These are phyloP conservation scores for Angophora floribunda DNA, from an alignment of 345 rosid genomes.

Conservation along the genomic window DNA sequence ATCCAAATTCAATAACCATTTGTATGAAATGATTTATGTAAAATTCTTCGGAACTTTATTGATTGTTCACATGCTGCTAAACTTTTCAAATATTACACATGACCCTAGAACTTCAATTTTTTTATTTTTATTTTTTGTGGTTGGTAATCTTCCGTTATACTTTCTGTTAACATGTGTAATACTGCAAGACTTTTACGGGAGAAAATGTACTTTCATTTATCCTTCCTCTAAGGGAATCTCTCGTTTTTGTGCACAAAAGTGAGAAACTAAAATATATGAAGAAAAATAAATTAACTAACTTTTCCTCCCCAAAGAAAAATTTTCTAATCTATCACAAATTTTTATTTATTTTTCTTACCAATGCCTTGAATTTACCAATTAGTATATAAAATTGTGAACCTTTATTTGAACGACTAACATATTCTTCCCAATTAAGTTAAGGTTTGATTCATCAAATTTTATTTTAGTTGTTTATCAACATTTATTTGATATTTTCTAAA, in stretches of 20 bases:
- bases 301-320: background rate
- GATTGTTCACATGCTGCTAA: background rate
- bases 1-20: no score
- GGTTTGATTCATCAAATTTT: background rate
- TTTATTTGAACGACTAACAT: background rate
- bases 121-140: accelerated
- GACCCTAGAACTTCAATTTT: background rate
- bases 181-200: background rate
- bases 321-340: background rate
- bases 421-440: background rate
- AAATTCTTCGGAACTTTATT: background rate
- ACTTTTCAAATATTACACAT: background rate
- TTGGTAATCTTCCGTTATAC: background rate
- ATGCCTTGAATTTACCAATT: background rate
- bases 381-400: background rate
- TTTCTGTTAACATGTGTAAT: background rate
- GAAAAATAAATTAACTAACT: background rate
- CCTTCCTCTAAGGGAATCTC: background rate
- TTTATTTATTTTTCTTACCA: background rate
- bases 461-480: background rate
- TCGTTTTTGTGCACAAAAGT: background rate
- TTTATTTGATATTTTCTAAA: background rate
- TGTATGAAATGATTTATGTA: background rate
- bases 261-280: background rate
- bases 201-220: background rate